Percentiles rank a stretch among this genome's conserved stretches.
Conservation (phyloP, 768 basidiomycete species). For the Chalciporus pseudorubinellus region DNA sequence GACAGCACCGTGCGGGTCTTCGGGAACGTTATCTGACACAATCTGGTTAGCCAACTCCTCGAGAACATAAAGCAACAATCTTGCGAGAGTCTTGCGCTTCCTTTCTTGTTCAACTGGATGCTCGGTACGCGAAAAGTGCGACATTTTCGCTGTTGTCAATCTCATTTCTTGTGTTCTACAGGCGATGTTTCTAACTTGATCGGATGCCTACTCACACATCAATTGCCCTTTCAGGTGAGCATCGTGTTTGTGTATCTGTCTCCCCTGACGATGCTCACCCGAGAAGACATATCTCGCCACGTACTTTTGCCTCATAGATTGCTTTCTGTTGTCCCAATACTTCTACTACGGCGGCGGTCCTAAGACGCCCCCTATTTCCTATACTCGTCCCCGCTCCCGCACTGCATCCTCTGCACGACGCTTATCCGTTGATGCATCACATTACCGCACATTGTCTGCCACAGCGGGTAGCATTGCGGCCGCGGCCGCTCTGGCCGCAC, state of each 20-base stretch:
- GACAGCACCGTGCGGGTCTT: constrained; percentile 3
- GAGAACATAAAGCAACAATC: constrained; percentile 75
- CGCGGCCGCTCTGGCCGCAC: constrained; percentile 66
- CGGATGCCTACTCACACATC: constrained; percentile 87
- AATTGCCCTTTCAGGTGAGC: constrained; percentile 90
- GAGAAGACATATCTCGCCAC: constrained; percentile 81
- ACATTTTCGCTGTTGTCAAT: constrained; percentile 8
- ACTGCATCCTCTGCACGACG: constrained; percentile 45
- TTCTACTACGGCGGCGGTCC: constrained; percentile 60
- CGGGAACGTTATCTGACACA: constrained; percentile 8
- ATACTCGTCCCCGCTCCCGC: constrained; percentile 41
- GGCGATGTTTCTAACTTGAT: constrained; percentile 93
- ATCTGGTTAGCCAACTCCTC: constrained; percentile 64
- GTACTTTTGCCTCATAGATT: constrained; percentile 88
- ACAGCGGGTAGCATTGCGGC: constrained; percentile 73
- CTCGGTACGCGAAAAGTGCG: constrained; percentile 55
- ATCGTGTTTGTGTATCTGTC: neutral
- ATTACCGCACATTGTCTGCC: constrained; percentile 66
- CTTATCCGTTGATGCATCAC: constrained; percentile 53
- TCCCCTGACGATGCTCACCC: constrained; percentile 7
- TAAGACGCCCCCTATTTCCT: constrained; percentile 34
- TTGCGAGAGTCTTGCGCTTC: constrained; percentile 87
- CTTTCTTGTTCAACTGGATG: constrained; percentile 93
- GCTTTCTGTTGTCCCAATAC: constrained; percentile 74
- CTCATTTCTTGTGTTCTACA: constrained; percentile 27